Conservation (phyloP, 129 eudicot genomes). For the Flaveria ramosissima region DNA sequence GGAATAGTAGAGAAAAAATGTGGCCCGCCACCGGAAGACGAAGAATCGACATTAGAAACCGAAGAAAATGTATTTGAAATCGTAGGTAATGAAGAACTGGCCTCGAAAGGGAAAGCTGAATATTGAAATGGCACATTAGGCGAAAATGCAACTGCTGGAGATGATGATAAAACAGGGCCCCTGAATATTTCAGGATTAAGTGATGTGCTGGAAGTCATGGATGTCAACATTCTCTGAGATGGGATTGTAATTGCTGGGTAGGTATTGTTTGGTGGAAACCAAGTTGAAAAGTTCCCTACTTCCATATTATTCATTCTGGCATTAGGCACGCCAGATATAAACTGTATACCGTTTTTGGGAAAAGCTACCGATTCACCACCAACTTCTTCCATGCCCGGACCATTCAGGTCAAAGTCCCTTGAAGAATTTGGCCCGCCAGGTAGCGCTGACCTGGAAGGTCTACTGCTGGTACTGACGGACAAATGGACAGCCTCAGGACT, state of each 20-base stretch:
- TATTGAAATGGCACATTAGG: slow-evolving; percentile 58
- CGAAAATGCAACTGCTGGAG: slow-evolving; percentile 72
- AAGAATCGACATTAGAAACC: slow-evolving; percentile 58
- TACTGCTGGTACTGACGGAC: slow-evolving; percentile 40
- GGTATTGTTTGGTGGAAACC: slow-evolving; percentile 63
- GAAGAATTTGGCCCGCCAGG: slow-evolving; percentile 38
- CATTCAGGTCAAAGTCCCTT: slow-evolving; percentile 73
- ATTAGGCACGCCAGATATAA: slow-evolving; percentile 42
- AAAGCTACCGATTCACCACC: slow-evolving; percentile 33
- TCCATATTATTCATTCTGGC: slow-evolving; percentile 60
- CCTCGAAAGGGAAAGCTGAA: slow-evolving; percentile 69
- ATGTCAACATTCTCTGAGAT: slow-evolving; percentile 60
- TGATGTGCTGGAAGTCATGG: slow-evolving; percentile 41
- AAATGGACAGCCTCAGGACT: slow-evolving; percentile 53
- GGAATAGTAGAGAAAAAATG: slow-evolving; percentile 53
- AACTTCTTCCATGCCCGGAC: slow-evolving; percentile 70
- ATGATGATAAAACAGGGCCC: slow-evolving; percentile 69
- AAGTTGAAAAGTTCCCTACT: slow-evolving; percentile 55
- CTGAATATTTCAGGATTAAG: slow-evolving; percentile 57
- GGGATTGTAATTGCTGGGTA: slow-evolving; percentile 58
- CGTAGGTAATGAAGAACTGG: slow-evolving; percentile 63
- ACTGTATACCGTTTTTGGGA: slow-evolving; percentile 33
- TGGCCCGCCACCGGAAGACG: slow-evolving; percentile 66
- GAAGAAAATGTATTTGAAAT: slow-evolving; percentile 61
- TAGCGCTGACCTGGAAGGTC: slow-evolving; percentile 34